A percentile compares a stretch with the other conserved stretches of the same genome.
Conservation (phyloP, 306 rosid species). For the Cicer arietinum region DNA sequence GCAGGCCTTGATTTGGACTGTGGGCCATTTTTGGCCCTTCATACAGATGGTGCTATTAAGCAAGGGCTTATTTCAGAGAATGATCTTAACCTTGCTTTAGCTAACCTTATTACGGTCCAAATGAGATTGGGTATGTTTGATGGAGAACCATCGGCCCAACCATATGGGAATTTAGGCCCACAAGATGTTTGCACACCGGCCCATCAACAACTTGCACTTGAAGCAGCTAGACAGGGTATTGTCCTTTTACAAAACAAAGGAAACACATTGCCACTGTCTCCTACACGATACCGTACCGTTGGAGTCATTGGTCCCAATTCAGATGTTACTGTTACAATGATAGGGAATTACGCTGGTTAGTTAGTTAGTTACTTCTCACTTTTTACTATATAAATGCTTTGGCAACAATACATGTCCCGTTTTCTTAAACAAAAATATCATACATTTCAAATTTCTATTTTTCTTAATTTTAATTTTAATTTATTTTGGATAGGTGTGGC, state of each 20-base stretch:
- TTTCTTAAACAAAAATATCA: no score
- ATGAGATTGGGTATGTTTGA: conserved; percentile 96
- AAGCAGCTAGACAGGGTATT: conserved; percentile 86
- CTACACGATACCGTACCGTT: conserved; percentile 51
- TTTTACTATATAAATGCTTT: background rate
- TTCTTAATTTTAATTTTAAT: background rate
- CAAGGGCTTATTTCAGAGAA: conserved; percentile 55
- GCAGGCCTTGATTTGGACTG: conserved; percentile 91
- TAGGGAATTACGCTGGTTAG: conserved; percentile 89
- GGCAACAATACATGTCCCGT: no score
- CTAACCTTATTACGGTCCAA: conserved; percentile 72
- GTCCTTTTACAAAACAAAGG: conserved; percentile 67
- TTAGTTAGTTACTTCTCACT: background rate
- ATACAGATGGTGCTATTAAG: conserved; percentile 66
- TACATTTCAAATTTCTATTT: background rate
- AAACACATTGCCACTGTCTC: conserved; percentile 60
- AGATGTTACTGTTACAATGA: conserved; percentile 82
- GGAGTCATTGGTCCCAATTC: conserved; percentile 94
- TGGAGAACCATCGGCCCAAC: conserved; percentile 66
- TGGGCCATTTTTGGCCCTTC: conserved; percentile 76
- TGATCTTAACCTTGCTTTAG: conserved; percentile 69
- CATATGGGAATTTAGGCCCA: conserved; percentile 70
- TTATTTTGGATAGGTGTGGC: conserved; percentile 59
- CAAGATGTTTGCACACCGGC: conserved; percentile 64
- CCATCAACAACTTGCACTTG: conserved; percentile 75